Base-by-base conservation (phyloP, 805 yeast genomes). In the Saccharomycopsis capsularis region DNA sequence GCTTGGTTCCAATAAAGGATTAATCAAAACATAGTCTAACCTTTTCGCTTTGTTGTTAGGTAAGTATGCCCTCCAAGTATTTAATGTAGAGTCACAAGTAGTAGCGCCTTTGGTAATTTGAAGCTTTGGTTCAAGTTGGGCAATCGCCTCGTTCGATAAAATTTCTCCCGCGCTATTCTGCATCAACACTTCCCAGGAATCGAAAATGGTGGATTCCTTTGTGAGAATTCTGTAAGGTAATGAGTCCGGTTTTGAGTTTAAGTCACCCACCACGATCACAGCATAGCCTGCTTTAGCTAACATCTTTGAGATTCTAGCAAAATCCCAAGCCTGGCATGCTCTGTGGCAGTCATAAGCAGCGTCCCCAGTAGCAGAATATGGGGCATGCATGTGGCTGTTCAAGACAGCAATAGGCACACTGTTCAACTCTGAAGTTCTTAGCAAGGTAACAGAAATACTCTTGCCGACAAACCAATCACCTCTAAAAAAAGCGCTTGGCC, bases 381-480 rank as follows among this genome's bases (percentile, higher is more conserved):
- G 99, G 1, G 99, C 99, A 64, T 93, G 99, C 93, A 93, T 83
- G 63, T 93, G 99, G 16, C 95, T 82, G 60, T 90, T 91, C 60
- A 93, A 67, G 3, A 93, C 66, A 2, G 95, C 97, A 37, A 93
- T 67, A 3, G 82, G 83, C 4, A 71, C 61, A 1, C 74, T 68
- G 16, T 67, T 68, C 0, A 71, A 65, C 16, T 60, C 58, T 2
- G 76, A 66, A 3, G 85, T 82, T 48, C 68, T 68, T 38, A 93
- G 67, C 3, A 79, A 64, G 0, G 95, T 84, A 2, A 88, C 79
- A 0, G 95, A 84, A 18, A 88, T 77, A 6, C 91, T 76, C 62
- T 93, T 93, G 6, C 99, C 99, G 21, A 93, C 99, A 56, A 78
- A 87, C 96, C 97, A 93, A 63, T 93, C 99, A 34, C 99, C 99